Percentiles rank a stretch among this genome's conserved stretches.
These are phyloP conservation scores for Hemileccinum hortonii DNA, from an alignment of 1,284 basidiomycete genomes.

Conservation along the genomic window DNA sequence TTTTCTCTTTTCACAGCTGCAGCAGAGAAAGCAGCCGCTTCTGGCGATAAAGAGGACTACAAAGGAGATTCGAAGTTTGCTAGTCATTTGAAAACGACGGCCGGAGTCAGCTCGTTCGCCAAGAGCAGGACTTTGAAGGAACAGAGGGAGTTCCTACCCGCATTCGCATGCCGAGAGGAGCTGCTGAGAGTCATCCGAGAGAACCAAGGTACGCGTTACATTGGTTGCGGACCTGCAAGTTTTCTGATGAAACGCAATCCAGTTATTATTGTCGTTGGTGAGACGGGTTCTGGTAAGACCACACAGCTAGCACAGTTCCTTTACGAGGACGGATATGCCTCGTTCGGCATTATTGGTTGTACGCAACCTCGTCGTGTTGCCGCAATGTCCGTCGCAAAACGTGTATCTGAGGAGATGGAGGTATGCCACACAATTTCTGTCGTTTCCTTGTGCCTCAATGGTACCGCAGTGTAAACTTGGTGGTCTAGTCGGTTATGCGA, in stretches of 20 bases:
- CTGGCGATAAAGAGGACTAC: slow-evolving; percentile 71
- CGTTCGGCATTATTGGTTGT: slow-evolving; percentile 87
- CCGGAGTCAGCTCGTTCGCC: slow-evolving; percentile 84
- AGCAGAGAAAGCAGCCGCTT: slow-evolving; percentile 59
- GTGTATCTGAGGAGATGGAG: slow-evolving; percentile 95
- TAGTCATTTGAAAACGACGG: slow-evolving; percentile 76
- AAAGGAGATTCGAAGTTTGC: slow-evolving; percentile 97
- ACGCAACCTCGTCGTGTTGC: slow-evolving; percentile 97
- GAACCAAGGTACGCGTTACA: slow-evolving; percentile 73
- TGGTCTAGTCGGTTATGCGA: slow-evolving; percentile 89
- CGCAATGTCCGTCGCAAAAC: slow-evolving; percentile 98
- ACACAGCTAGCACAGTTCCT: slow-evolving; percentile 91
- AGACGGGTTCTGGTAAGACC: slow-evolving; percentile 95
- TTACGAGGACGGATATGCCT: slow-evolving; percentile 94
- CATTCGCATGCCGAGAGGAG: slow-evolving; percentile 96
- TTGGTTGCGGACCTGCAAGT: not conserved
- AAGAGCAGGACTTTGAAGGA: slow-evolving; percentile 85
- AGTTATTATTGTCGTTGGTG: slow-evolving; percentile 93
- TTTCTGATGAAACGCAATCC: not conserved
- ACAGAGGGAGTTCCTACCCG: slow-evolving; percentile 95
- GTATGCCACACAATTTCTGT: slow-evolving; percentile 37
- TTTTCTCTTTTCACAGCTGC: slow-evolving; percentile 48
- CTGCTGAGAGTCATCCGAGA: slow-evolving; percentile 88
- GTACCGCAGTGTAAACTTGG: slow-evolving; percentile 77
- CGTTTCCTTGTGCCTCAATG: not conserved